Conservation (phyloP, 306 rosid genomes). For the Fragaria ananassa region DNA sequence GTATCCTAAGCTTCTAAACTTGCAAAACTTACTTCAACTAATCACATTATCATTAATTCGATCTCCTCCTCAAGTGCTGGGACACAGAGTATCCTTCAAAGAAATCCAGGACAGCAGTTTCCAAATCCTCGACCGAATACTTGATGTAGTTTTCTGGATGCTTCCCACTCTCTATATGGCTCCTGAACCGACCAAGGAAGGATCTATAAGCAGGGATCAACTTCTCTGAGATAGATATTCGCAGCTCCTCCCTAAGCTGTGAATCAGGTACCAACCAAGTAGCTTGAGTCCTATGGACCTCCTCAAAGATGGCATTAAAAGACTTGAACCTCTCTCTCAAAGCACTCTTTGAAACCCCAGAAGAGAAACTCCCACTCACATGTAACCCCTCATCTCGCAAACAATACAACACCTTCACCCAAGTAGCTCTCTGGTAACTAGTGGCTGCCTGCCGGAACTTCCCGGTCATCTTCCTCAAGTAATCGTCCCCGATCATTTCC, state of each 20-base stretch:
- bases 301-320: constrained; percentile 94
- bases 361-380: constrained; percentile 81
- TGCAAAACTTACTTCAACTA: constrained; percentile 41
- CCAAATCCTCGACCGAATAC: constrained; percentile 88
- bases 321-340: constrained; percentile 93
- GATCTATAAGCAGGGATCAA: constrained; percentile 90
- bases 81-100: constrained; percentile 75
- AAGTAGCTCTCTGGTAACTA: constrained; percentile 90
- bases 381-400: constrained; percentile 92
- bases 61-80: constrained; percentile 86
- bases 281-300: constrained; percentile 88
- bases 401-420: constrained; percentile 85
- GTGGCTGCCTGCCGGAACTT: constrained; percentile 86
- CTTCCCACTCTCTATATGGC: constrained; percentile 86
- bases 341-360: constrained; percentile 87
- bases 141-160: constrained; percentile 97
- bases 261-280: constrained; percentile 89
- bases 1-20: constrained; percentile 62
- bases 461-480: constrained; percentile 75
- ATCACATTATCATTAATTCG: constrained; percentile 43
- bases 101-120: constrained; percentile 74
- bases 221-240: constrained; percentile 82
- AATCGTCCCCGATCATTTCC: constrained; percentile 89
- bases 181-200: constrained; percentile 84
- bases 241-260: constrained; percentile 93